A percentile compares a stretch with the other conserved stretches of the same genome.
phyloP scores from a whole-genome alignment of 306 rosid species.

The Argentina anserina region DNA sequence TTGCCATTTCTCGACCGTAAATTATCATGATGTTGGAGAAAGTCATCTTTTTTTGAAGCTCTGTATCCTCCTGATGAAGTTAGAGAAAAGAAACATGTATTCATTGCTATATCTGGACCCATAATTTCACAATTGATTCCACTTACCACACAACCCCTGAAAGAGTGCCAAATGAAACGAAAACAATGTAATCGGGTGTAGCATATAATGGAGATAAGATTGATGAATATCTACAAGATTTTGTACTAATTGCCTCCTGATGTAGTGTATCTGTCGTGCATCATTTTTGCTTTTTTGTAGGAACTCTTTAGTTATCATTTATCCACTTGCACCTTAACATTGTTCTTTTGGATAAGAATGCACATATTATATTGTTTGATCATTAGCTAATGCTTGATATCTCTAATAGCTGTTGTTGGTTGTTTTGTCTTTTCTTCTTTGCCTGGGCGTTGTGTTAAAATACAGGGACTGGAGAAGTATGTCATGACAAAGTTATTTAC shows the following conservation, averaged over 20 bases:
- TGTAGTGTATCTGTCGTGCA: too few species aligned
- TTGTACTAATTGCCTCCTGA: not conserved
- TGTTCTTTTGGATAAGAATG: not conserved
- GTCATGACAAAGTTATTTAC: slow-evolving; percentile 96
- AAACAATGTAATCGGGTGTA: not conserved
- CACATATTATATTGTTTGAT: not conserved
- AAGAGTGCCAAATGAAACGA: not conserved
- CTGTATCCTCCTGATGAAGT: too few species aligned
- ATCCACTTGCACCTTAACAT: not conserved
- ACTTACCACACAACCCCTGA: not conserved
- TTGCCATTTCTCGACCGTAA: too few species aligned
- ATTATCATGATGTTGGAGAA: too few species aligned
- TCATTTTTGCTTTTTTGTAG: too few species aligned
- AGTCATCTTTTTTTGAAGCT: too few species aligned
- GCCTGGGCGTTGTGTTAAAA: slow-evolving; percentile 26
- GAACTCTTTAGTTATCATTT: not conserved
- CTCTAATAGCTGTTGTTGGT: slow-evolving; percentile 19
- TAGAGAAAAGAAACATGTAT: not conserved
- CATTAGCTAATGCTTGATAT: not conserved
- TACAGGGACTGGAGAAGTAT: slow-evolving; percentile 99
- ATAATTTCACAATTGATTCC: not conserved
- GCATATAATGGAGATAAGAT: not conserved
- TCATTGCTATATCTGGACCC: not conserved
- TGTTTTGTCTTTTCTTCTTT: slow-evolving; percentile 5
- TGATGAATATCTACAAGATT: not conserved